Conservation (phyloP, 2,329 filamentous ascomycete species). For the Penicillium sp. region DNA sequence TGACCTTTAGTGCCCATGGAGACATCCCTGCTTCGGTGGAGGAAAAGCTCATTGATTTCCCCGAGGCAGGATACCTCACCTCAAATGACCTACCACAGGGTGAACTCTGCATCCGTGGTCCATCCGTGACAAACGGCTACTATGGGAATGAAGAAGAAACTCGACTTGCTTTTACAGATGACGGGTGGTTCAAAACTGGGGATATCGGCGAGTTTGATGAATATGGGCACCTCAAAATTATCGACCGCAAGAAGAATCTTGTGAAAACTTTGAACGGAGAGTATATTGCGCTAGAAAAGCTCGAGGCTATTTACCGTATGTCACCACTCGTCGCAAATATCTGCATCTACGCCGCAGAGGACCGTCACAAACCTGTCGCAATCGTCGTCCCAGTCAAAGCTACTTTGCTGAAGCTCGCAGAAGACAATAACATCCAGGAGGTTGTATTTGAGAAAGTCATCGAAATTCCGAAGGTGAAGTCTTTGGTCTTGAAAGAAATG, state of each 20-base stretch:
- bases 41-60: constrained; percentile 86
- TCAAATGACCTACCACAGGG: constrained; percentile 80
- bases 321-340: constrained; percentile 80
- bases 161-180: constrained; percentile 72
- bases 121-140: constrained; percentile 75
- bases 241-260: constrained; percentile 97
- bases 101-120: constrained; percentile 86
- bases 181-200: constrained; percentile 97
- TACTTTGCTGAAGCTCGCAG: constrained; percentile 60
- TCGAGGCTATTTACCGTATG: constrained; percentile 88
- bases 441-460: background rate
- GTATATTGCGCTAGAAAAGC: constrained; percentile 95
- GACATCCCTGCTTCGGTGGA: constrained; percentile 78
- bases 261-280: constrained; percentile 95
- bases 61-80: constrained; percentile 83
- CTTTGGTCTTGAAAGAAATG: background rate
- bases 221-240: constrained; percentile 79
- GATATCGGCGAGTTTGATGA: constrained; percentile 89
- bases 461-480: background rate
- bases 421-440: background rate
- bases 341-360: constrained; percentile 79
- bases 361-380: constrained; percentile 78
- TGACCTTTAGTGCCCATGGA: constrained; percentile 76
- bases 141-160: constrained; percentile 87
- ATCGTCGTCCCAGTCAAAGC: constrained; percentile 70